Evolutionary conservation across 148 eudicot genomes (phyloP), one percentile per base, ranked within the genome.

Genomic region (Drosera capensis): DNA sequence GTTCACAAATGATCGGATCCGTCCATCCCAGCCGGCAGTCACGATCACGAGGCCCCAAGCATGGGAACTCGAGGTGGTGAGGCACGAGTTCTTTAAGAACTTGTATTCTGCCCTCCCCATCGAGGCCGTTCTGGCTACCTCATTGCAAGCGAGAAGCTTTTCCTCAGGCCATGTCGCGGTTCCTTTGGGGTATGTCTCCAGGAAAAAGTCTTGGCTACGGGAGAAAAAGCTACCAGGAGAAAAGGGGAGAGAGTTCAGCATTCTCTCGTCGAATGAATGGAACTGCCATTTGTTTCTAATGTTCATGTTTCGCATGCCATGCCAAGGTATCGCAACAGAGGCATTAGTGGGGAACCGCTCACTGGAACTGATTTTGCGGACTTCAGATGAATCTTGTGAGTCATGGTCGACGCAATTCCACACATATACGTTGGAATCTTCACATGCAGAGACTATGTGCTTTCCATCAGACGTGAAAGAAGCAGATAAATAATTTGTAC

Each of bases 381-480:
- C 16, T 60, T 49, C 34, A 4, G 43, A 59, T 34, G 39, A 14
- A 34, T 17, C 22, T 14, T 29, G 21, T 17, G 31, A 63, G 41
- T 66, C 62, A 11, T 63, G 58, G 51, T 15, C 58, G 14, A 24
- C 25, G 54, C 63, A 56, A 57, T 64, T 72, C 96, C 96, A 87
- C 2, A 82, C 26, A 18, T 60, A 73, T 9, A 83, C 73, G 22
- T 70, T 66, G 0, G 90, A 70, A 44, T 82, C 80, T 21, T 87
- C 90, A 3, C 78, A 52, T 0, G 73, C 67, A 14, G 83, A 70
- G 30, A 87, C 41, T 0, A 87, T 51, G 51, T 87, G 88, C 23
- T 79, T 73, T 14, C 96, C 96, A 38, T 87, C 90, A 20, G 78
- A 60, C 0, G 90, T 77, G 59, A 82, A 87, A 14, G 82, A 77